Conservation (phyloP, 306 rosid genomes). For the Phaseolus lunatus region DNA sequence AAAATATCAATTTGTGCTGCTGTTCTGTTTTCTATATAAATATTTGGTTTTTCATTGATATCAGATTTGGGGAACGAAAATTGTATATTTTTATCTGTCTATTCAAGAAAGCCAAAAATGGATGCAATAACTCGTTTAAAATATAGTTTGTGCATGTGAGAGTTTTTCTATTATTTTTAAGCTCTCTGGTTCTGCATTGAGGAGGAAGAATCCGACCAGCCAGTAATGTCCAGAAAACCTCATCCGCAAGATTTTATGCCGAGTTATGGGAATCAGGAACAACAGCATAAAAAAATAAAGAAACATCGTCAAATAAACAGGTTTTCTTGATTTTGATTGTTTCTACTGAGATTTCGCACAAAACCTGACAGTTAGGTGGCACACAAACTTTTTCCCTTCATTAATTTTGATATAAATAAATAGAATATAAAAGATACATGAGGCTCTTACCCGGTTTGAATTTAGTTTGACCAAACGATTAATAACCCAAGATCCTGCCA, state of each 20-base stretch:
- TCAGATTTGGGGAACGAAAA: neutral
- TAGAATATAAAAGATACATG: neutral
- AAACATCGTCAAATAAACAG: neutral
- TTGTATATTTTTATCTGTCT: slow-evolving; percentile 7
- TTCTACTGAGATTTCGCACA: slow-evolving; percentile 49
- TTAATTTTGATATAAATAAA: neutral
- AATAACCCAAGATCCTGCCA: slow-evolving; percentile 43
- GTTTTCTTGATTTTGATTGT: slow-evolving; percentile 28
- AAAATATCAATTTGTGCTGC: neutral
- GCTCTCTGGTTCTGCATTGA: slow-evolving; percentile 20
- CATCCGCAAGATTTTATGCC: slow-evolving; percentile 51
- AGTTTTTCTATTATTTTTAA: slow-evolving; percentile 34
- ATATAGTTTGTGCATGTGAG: slow-evolving; percentile 23
- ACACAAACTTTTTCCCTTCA: neutral
- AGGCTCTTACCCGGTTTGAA: slow-evolving; percentile 34
- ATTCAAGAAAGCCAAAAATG: neutral
- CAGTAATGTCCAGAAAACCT: slow-evolving; percentile 45
- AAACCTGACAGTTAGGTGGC: slow-evolving; percentile 45
- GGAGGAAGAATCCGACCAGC: slow-evolving; percentile 45
- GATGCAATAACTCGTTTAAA: slow-evolving; percentile 24
- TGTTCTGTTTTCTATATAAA: too few relatives aligned
- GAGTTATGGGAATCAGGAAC: slow-evolving; percentile 33
- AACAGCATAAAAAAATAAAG: neutral
- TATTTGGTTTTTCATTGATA: too few relatives aligned
- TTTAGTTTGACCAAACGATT: slow-evolving; percentile 41